Base-by-base conservation (phyloP, 179 eudicot genomes). In the Silene vulgaris region DNA sequence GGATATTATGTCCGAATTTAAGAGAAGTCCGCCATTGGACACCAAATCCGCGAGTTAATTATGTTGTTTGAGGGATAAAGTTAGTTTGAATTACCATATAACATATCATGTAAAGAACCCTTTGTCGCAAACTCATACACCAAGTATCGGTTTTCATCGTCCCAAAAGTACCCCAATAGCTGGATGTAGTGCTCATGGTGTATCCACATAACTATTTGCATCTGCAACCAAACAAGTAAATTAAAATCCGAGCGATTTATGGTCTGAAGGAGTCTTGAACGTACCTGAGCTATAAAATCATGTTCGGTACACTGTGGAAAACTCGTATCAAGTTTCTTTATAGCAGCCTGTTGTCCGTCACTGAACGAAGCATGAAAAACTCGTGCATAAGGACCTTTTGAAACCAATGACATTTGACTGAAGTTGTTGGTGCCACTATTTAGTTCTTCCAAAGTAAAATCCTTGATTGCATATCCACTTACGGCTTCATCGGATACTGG, bases 351-450 rank as follows among this genome's bases (percentile, higher is more conserved):
- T 66, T 73, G 20, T 1, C 87, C 93, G 69, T 71, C 65, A 37
- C 77, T 82, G 74, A 90, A 71, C 57, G 69, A 85, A 5, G 78
- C 96, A 78, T 64, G 79, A 23, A 84, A 90, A 59, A 92, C 97
- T 26, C 93, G 84, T 2, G 91, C 96, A 84, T 92, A 92, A 5
- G 93, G 89, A 67, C 97, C 93, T 85, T 92, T 96, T 65, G 96
- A 91, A 21, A 92, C 79, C 82, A 89, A 78, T 65, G 92, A 77
- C 73, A 89, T 86, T 45, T 84, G 67, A 32, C 92, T 87, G 69
- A 91, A 92, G 80, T 86, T 88, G 32, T 80, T 72, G 0, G 97
- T 92, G 19, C 75, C 70, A 79, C 69, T 86, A 60, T 83, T 87
- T 19, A 92, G 74, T 76, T 92, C 96, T 72, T 79, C 84, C 68